These are phyloP conservation scores for Backusella parvicylindrica DNA, from an alignment of 192 early-diverging fungal species.

Conservation along the genomic window DNA sequence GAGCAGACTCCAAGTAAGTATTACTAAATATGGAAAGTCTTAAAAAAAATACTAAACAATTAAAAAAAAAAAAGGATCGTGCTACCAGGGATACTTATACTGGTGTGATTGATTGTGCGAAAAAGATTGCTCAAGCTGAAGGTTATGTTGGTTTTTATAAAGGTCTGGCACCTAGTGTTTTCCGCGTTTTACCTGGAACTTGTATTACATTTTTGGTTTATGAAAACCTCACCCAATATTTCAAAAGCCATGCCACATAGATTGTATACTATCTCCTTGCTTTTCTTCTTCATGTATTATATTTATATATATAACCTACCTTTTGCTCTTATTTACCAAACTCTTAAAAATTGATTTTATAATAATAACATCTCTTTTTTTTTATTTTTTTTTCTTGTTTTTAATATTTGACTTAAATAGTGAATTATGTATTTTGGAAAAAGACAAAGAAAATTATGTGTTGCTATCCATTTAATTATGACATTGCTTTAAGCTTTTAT, in stretches of 20 bases:
- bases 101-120: slow-evolving; percentile 68
- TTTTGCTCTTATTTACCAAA: neutral
- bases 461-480: too few relatives aligned
- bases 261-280: neutral
- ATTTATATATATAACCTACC: too few relatives aligned
- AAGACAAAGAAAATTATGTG: too few relatives aligned
- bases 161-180: slow-evolving; percentile 81
- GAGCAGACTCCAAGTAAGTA: slow-evolving; percentile 76
- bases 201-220: slow-evolving; percentile 96
- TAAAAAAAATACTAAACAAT: too few relatives aligned
- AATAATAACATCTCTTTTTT: neutral
- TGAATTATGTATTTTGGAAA: too few relatives aligned
- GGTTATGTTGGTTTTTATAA: slow-evolving; percentile 87
- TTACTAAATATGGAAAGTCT: neutral
- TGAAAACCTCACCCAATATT: slow-evolving; percentile 63
- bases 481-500: too few relatives aligned
- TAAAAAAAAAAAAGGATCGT: slow-evolving; percentile 28
- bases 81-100: slow-evolving; percentile 55
- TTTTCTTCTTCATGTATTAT: neutral
- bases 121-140: slow-evolving; percentile 71
- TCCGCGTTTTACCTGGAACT: slow-evolving; percentile 91
- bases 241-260: slow-evolving; percentile 26
- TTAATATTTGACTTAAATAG: too few relatives aligned
- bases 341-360: neutral
- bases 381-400: neutral